These are phyloP conservation scores for Mycena capillaripes DNA, from an alignment of 768 basidiomycete genomes.

Conservation along the genomic window DNA sequence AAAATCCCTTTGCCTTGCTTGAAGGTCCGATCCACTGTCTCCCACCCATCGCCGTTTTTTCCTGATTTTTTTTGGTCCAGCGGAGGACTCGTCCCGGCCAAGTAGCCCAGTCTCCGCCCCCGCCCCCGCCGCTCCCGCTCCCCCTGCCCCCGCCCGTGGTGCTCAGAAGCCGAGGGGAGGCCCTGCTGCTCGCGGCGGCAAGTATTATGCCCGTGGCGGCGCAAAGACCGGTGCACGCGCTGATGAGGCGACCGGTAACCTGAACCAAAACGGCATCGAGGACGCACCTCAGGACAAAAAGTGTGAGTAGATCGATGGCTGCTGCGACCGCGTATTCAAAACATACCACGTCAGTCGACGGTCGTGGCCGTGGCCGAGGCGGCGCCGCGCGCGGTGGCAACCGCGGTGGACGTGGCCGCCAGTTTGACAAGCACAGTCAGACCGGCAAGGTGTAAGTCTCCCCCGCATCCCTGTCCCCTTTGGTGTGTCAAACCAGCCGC, in stretches of 20 bases:
- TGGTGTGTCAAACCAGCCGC: slow-evolving; percentile 34
- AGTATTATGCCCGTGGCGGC: slow-evolving; percentile 79
- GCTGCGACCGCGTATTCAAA: slow-evolving; percentile 18
- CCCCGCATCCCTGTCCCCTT: slow-evolving; percentile 10
- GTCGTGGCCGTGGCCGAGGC: slow-evolving; percentile 63
- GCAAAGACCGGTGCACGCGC: slow-evolving; percentile 45
- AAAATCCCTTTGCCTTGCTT: slow-evolving; percentile 88
- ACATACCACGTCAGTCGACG: slow-evolving; percentile 54
- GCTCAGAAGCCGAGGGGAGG: slow-evolving; percentile 65
- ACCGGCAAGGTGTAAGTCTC: slow-evolving; percentile 83
- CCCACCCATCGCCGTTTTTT: slow-evolving; percentile 34
- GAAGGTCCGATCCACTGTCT: slow-evolving; percentile 62
- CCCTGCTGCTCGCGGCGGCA: slow-evolving; percentile 74
- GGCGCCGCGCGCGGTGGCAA: slow-evolving; percentile 67
- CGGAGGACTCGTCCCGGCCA: slow-evolving; percentile 65
- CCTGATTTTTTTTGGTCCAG: slow-evolving; percentile 40
- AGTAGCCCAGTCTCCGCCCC: slow-evolving; percentile 54
- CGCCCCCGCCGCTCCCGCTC: slow-evolving; percentile 52
- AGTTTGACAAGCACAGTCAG: slow-evolving; percentile 88
- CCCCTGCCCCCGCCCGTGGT: slow-evolving; percentile 53
- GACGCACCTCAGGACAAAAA: slow-evolving; percentile 45
- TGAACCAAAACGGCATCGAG: slow-evolving; percentile 44
- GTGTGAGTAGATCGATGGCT: slow-evolving; percentile 47
- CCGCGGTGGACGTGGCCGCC: slow-evolving; percentile 75
- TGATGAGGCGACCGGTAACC: slow-evolving; percentile 42